A percentile compares a stretch with the other conserved stretches of the same genome.
Evolutionary conservation across 345 rosid species (phyloP).

Genomic region (Brassica carinata): DNA sequence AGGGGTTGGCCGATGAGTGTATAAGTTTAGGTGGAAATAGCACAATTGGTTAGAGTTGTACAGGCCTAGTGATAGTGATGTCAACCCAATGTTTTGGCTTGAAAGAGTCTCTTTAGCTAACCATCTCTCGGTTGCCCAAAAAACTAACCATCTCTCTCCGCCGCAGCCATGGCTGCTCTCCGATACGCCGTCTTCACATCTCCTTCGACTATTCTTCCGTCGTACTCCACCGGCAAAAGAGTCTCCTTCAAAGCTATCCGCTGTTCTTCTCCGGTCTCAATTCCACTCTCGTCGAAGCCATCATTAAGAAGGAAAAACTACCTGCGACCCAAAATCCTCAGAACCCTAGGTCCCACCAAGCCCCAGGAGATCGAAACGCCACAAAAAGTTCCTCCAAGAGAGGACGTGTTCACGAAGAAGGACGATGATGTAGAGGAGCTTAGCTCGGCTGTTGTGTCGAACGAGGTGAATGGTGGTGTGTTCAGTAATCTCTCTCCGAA

Average conservation of each 20-base stretch:
- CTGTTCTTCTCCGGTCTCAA: conserved; percentile 27
- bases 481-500: conserved; percentile 46
- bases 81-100: no score
- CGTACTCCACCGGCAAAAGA: conserved; percentile 13
- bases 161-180: conserved; percentile 37
- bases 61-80: no score
- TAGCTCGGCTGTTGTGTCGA: conserved; percentile 34
- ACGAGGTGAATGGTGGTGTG: conserved; percentile 37
- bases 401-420: conserved; percentile 21
- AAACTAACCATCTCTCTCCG: conserved; percentile 10
- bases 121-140: no score
- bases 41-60: no score
- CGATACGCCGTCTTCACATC: conserved; percentile 28
- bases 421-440: conserved; percentile 38
- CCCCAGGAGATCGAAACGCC: conserved; percentile 23
- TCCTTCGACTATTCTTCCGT: conserved; percentile 17
- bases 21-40: no score
- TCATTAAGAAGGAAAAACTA: conserved; percentile 55
- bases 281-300: conserved; percentile 38
- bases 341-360: conserved; percentile 50
- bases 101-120: no score
- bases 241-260: background rate
- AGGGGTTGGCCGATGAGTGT: no score
- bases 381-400: background rate
- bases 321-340: conserved; percentile 78